Conservation (phyloP, 106 monocot genomes). For the Platanthera zijinensis region DNA sequence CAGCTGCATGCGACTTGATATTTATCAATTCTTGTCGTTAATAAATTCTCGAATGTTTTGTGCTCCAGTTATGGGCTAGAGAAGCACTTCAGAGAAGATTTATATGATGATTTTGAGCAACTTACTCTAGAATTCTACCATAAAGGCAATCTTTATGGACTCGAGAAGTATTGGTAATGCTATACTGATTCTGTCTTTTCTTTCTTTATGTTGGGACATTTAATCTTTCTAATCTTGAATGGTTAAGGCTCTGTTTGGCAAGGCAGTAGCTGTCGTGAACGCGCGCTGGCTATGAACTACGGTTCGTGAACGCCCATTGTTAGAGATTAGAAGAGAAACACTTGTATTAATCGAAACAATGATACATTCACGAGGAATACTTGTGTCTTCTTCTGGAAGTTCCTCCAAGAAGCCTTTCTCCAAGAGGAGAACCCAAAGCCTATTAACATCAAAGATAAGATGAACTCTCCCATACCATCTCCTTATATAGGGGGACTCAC, state of each 20-base stretch:
- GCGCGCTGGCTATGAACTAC: not conserved
- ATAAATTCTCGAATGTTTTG: not conserved
- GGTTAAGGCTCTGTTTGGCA: no score
- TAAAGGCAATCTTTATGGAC: constrained; percentile 91
- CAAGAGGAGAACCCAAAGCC: no score
- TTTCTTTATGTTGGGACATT: not conserved
- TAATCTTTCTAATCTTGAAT: not conserved
- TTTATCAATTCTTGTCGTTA: not conserved
- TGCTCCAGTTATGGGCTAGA: constrained; percentile 89
- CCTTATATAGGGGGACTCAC: no score
- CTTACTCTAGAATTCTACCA: constrained; percentile 72
- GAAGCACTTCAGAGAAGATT: constrained; percentile 61
- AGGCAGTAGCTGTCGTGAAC: not conserved
- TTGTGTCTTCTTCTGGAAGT: no score
- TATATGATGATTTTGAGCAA: constrained; percentile 89
- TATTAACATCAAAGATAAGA: no score
- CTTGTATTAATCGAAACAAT: not conserved
- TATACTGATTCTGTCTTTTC: not conserved
- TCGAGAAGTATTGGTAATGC: constrained; percentile 90
- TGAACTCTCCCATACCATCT: no score
- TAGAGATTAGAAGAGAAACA: no score
- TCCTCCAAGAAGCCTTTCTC: no score
- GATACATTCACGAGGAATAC: not conserved
- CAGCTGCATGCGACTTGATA: not conserved
- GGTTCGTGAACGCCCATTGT: not conserved